These are phyloP conservation scores for Lactarius tabidus DNA, from an alignment of 768 basidiomycete genomes.

Conservation along the genomic window DNA sequence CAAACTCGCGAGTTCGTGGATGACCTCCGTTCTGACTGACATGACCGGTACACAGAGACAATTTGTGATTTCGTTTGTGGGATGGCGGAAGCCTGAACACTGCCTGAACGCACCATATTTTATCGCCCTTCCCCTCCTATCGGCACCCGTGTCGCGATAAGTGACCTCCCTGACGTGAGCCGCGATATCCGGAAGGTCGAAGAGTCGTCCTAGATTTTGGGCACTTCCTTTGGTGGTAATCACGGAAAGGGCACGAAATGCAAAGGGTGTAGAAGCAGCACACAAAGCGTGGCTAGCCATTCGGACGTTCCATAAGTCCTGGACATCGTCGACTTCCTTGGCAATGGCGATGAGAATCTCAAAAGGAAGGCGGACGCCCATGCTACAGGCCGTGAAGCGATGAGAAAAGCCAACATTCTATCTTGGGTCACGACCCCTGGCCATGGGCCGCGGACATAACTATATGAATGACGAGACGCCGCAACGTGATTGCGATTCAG, in stretches of 20 bases:
- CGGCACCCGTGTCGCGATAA: not conserved
- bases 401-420: too few relatives aligned
- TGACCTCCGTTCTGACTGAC: not conserved
- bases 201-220: not conserved
- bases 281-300: too few relatives aligned
- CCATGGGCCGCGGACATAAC: too few relatives aligned
- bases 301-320: too few relatives aligned
- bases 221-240: not conserved
- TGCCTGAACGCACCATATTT: not conserved
- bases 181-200: not conserved
- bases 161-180: not conserved
- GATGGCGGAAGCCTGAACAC: too few relatives aligned
- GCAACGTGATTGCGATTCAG: too few relatives aligned
- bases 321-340: too few relatives aligned
- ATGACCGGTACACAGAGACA: not conserved
- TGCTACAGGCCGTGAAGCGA: too few relatives aligned
- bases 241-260: constrained; percentile 1
- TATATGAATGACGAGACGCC: too few relatives aligned
- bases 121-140: not conserved
- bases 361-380: too few relatives aligned
- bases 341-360: too few relatives aligned
- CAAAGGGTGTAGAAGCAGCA: not conserved
- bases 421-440: too few relatives aligned
- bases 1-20: not conserved
- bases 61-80: not conserved